Percentiles rank a stretch among this genome's conserved stretches.
phyloP scores from a whole-genome alignment of 2,329 filamentous ascomycete species.

The Cercospora beticola region DNA sequence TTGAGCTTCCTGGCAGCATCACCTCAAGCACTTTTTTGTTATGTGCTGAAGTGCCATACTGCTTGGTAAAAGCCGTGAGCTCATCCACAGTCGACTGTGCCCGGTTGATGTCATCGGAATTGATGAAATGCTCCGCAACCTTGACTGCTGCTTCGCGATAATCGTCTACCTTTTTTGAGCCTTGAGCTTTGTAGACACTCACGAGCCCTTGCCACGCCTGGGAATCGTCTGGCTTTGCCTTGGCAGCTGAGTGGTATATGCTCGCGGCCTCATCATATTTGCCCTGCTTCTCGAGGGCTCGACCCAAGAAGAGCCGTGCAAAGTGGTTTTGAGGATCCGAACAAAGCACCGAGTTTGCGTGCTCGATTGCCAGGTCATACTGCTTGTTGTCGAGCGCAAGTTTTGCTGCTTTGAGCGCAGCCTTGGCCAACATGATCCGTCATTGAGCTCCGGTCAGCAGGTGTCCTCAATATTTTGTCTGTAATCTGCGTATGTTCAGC shows the following conservation, averaged over 20 bases:
- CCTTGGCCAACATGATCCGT: slow-evolving; percentile 43
- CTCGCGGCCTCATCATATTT: slow-evolving; percentile 71
- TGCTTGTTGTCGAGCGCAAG: slow-evolving; percentile 74
- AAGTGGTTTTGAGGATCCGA: slow-evolving; percentile 79
- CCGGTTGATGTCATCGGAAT: slow-evolving; percentile 59
- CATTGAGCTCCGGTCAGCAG: slow-evolving; percentile 8
- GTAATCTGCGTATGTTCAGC: neutral
- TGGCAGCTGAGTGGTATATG: slow-evolving; percentile 71
- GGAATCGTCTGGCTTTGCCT: slow-evolving; percentile 70
- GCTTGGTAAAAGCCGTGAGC: slow-evolving; percentile 71
- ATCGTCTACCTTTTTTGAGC: slow-evolving; percentile 61
- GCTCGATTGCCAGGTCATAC: slow-evolving; percentile 70
- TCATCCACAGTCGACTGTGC: slow-evolving; percentile 71
- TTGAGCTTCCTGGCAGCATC: slow-evolving; percentile 73
- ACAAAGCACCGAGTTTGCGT: slow-evolving; percentile 67
- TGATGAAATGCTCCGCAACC: slow-evolving; percentile 72
- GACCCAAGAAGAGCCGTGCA: slow-evolving; percentile 83
- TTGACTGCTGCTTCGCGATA: slow-evolving; percentile 73
- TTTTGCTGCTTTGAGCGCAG: slow-evolving; percentile 75
- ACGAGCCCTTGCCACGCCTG: slow-evolving; percentile 90
- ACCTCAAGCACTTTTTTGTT: slow-evolving; percentile 74
- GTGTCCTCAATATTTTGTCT: neutral
- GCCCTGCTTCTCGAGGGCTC: slow-evolving; percentile 75
- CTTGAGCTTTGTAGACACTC: slow-evolving; percentile 79
- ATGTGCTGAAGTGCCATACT: slow-evolving; percentile 69